These are phyloP conservation scores for Colletotrichum sp. DNA, from an alignment of 2,329 filamentous ascomycete genomes.

Conservation along the genomic window DNA sequence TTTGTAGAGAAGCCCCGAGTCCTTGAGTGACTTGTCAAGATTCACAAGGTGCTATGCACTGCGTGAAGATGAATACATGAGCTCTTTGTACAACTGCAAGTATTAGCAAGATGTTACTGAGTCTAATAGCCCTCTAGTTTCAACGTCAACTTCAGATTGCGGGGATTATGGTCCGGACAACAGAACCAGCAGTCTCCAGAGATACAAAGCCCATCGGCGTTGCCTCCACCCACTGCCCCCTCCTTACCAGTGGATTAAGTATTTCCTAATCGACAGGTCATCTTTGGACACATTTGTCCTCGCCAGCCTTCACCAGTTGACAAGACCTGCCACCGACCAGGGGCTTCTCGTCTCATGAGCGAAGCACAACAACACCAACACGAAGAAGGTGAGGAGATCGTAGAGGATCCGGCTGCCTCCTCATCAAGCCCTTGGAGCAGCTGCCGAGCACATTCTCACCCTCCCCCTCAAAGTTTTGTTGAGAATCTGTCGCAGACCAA, in stretches of 20 bases:
- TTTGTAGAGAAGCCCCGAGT: not conserved
- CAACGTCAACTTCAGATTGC: not conserved
- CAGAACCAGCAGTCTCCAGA: not conserved
- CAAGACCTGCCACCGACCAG: not conserved
- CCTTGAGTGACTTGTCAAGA: not conserved
- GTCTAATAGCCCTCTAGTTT: not conserved
- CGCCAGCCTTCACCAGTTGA: constrained; percentile 9
- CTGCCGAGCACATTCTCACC: not conserved
- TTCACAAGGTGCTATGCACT: not conserved
- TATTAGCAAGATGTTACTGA: not conserved
- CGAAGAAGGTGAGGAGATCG: not conserved
- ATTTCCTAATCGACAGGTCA: not conserved
- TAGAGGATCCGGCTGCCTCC: not conserved
- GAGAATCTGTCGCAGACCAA: not conserved
- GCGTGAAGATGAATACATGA: not conserved
- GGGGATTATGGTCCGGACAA: not conserved
- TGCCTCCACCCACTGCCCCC: not conserved
- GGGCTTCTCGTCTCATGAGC: not conserved
- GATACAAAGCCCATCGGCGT: not conserved
- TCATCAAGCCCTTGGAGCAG: not conserved
- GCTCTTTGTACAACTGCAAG: not conserved
- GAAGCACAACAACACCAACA: not conserved
- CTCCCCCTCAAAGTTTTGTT: not conserved
- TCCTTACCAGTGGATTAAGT: not conserved
- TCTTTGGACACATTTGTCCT: not conserved